Evolutionary conservation across 208 protist genomes (phyloP), one percentile per base, ranked within the genome.

Genomic region (Trypanosoma scelopori): DNA sequence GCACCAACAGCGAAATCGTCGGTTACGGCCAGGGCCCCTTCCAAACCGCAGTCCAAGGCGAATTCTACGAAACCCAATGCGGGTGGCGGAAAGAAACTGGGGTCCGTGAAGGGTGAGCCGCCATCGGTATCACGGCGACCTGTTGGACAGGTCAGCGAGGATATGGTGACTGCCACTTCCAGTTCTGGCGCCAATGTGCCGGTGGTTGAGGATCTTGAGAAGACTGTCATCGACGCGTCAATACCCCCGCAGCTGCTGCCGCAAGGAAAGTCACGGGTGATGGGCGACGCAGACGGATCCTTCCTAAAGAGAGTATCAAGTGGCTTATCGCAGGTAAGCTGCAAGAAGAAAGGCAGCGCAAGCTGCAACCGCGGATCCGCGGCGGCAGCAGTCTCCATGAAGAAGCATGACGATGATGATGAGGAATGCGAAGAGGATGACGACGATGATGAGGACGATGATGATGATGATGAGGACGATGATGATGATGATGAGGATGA

Each of bases 311-410:
- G 32, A 11, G 32, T 3, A 9, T 11, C 32, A 37, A 37, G 32
- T 11, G 3, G 32, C 32, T 9, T 9, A 37, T 37, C 9, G 9
- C 3, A 37, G 32, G 32, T 11, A 37, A 9, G 9, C 3, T 11
- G 9, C 5, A 9, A 3, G 32, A 9, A 37, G 9, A 37, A 37
- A 37, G 9, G 9, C 32, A 9, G 32, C 32, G 3, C 32, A 3
- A 9, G 3, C 32, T 11, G 32, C 32, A 37, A 37, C 32, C 32
- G 32, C 32, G 9, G 9, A 37, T 9, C 32, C 32, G 41, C 22
- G 23, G 43, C n/a, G 45, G 45, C 23, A 37, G 55, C 1, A 68
- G 74, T 20, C 50, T 72, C 0, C 65, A 79, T 18, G 55, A 71
- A 18, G 42, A 68, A 68, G 18, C 52, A 68, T 0, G 49, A 65